A percentile compares a stretch with the other conserved stretches of the same genome.
These are phyloP conservation scores for Entrophospora sp. DNA, from an alignment of 192 early-diverging fungal genomes.

Conservation along the genomic window DNA sequence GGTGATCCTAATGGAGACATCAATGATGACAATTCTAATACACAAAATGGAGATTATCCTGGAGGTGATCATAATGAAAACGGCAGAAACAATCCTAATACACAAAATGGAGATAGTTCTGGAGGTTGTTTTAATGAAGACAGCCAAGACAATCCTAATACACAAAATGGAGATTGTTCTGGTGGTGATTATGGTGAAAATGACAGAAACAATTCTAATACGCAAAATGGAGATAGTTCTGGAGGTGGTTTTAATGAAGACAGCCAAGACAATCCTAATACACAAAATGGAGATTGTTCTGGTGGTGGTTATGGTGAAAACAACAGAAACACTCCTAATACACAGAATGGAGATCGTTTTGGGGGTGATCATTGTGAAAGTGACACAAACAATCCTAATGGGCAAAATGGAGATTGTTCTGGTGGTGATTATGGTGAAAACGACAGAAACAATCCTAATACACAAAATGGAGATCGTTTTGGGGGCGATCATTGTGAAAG, in stretches of 20 bases:
- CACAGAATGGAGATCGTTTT: background rate
- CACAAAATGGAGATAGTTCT: background rate
- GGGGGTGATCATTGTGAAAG: background rate
- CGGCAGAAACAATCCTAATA: background rate
- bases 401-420: background rate
- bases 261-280: background rate
- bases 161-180: too few species aligned
- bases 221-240: background rate
- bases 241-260: background rate
- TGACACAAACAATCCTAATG: background rate
- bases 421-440: too few species aligned
- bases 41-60: too few species aligned
- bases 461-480: background rate
- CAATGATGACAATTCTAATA: background rate
- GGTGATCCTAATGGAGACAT: background rate
- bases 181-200: background rate
- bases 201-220: background rate
- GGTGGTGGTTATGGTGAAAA: background rate
- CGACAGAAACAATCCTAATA: background rate
- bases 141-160: background rate
- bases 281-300: background rate
- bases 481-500: background rate
- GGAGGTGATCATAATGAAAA: background rate
- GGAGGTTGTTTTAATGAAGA: too few species aligned
- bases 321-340: background rate